Conservation (phyloP, 257 asterid genomes). For the Echium plantagineum region DNA sequence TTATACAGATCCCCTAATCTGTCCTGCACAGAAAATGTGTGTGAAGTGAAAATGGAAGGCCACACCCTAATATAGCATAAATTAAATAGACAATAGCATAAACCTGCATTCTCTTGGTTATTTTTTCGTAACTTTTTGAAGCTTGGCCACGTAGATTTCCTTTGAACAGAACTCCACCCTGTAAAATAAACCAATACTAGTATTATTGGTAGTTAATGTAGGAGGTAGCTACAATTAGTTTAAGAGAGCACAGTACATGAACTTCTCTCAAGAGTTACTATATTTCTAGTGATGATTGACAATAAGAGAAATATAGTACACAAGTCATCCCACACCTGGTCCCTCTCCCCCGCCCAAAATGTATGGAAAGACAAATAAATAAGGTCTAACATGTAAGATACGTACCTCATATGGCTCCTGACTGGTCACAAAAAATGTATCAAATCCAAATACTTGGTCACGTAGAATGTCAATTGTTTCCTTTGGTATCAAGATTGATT, state of each 20-base stretch:
- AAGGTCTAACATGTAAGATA: conserved; percentile 9
- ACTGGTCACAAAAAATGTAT: conserved; percentile 87
- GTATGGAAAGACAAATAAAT: background rate
- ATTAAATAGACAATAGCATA: conserved; percentile 19
- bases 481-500: conserved; percentile 67
- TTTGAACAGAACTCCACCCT: conserved; percentile 91
- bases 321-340: background rate
- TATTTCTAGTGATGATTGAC: no score
- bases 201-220: background rate
- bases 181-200: conserved; percentile 11
- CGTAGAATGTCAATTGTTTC: conserved; percentile 74
- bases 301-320: no score
- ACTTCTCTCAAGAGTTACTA: no score
- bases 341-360: background rate
- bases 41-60: conserved; percentile 16
- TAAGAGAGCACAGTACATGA: background rate
- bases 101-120: conserved; percentile 71
- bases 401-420: conserved; percentile 98
- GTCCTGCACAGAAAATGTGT: conserved; percentile 45
- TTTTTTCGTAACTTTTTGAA: conserved; percentile 68
- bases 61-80: conserved; percentile 9
- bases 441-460: conserved; percentile 93
- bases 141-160: conserved; percentile 93
- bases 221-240: background rate
- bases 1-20: conserved; percentile 73